Evolutionary conservation across 108 stramenopile genomes (phyloP), one percentile per base, ranked within the genome.

Genomic region (Nitzschia sp.): DNA sequence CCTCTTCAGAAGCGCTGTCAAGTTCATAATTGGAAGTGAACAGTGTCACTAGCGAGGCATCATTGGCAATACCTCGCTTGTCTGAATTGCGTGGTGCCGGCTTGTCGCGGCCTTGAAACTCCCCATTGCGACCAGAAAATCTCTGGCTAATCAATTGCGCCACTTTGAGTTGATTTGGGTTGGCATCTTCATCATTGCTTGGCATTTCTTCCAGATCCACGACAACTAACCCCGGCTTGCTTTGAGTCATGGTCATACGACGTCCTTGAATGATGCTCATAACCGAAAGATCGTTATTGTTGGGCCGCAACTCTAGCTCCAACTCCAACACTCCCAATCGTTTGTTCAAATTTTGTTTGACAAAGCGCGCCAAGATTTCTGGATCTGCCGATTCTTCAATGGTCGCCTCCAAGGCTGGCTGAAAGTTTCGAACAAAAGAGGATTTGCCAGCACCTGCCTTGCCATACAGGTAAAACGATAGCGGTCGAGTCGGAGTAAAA

Each of bases 261-360:
- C 88, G 71, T 33, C 80, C 77, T 66, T 86, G 89, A 67, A 90
- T 85, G 72, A 90, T 85, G 38, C 83, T 83, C 89, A 90, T 90
- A n/a, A 86, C 69, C 26, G 70, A 72, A 26, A 86, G 53, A 66
- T 90, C 85, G 52, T 90, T 90, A 65, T 90, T 90, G 83, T 90
- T 90, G 6, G 89, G 89, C 15, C 89, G 80, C 11, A 85, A 62
- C 25, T 82, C 77, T 34, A 90, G 58, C 58, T 90, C 85, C 30
- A 80, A 58, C 17, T 80, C 58, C 30, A 87, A 57, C 8, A 64
- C 68, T 2, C 63, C 41, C 15, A 48, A 31, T n/a, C 72, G 73
- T 59, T 90, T 86, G 71, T 90, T 90, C 6, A 90, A 77, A 71
- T 85, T 85, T 68, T 90, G 89, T 58, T 90, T 90, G 45, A 90